These are phyloP conservation scores for Arthrocladium fulminans DNA, from an alignment of 2,329 filamentous ascomycete species.

Conservation along the genomic window DNA sequence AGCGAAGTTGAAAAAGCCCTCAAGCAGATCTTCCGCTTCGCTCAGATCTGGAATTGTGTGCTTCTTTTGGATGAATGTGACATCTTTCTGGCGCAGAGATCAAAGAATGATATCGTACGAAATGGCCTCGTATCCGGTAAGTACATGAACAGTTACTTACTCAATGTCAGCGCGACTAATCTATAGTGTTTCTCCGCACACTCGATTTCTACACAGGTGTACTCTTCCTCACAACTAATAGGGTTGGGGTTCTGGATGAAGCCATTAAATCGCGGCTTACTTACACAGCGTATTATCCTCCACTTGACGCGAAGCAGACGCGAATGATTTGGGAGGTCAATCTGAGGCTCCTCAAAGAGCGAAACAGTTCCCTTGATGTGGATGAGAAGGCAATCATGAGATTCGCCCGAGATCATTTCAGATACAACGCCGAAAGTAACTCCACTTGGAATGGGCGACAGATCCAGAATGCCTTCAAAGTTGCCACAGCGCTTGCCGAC, in stretches of 20 bases:
- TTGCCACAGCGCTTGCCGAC: conserved; percentile 28
- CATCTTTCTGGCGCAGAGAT: not conserved
- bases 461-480: conserved; percentile 31
- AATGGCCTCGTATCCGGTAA: not conserved
- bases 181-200: conserved; percentile 1
- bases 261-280: conserved; percentile 36
- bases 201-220: conserved; percentile 28
- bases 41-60: not conserved
- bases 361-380: not conserved
- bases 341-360: not conserved
- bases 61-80: not conserved
- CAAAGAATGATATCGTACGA: not conserved
- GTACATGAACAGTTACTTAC: not conserved
- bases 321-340: not conserved
- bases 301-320: not conserved
- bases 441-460: conserved; percentile 30
- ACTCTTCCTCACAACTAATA: conserved; percentile 45
- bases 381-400: not conserved
- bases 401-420: not conserved
- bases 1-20: conserved; percentile 30
- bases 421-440: conserved; percentile 12
- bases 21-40: not conserved
- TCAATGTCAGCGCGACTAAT: conserved; percentile 37
- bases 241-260: conserved; percentile 41
- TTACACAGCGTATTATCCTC: not conserved